These are phyloP conservation scores for Eremothecium cymbalariae DNA, from an alignment of 1,139 yeast genomes.

Conservation along the genomic window DNA sequence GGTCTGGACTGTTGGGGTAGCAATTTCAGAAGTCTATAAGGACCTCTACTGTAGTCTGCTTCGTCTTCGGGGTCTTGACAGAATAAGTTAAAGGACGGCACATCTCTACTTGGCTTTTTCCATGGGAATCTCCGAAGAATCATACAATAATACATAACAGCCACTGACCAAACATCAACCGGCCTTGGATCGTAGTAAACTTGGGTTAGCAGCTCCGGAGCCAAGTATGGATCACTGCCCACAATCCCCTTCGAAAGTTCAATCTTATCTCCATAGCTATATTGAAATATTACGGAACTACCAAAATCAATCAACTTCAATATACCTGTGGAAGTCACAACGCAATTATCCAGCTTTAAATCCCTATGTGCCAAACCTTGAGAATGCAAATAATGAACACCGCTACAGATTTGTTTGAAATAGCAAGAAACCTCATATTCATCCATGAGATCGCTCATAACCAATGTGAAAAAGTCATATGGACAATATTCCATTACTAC, in stretches of 20 bases:
- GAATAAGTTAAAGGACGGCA: conserved; percentile 43
- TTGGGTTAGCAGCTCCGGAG: conserved; percentile 58
- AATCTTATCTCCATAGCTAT: conserved; percentile 32
- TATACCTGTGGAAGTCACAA: conserved; percentile 52
- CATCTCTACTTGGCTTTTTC: conserved; percentile 55
- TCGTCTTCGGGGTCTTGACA: conserved; percentile 33
- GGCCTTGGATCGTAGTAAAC: conserved; percentile 57
- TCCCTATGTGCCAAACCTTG: conserved; percentile 73
- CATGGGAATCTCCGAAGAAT: conserved; percentile 65
- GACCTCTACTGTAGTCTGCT: conserved; percentile 40
- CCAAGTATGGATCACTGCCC: conserved; percentile 74
- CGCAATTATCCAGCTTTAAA: conserved; percentile 70
- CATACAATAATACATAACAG: conserved; percentile 72
- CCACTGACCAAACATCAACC: conserved; percentile 73
- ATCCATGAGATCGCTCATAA: conserved; percentile 62
- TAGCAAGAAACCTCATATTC: conserved; percentile 56
- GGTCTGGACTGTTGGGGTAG: conserved; percentile 75
- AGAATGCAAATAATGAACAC: conserved; percentile 53
- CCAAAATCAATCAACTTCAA: conserved; percentile 72
- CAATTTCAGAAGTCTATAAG: conserved; percentile 72
- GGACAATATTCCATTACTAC: conserved; percentile 73
- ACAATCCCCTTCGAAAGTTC: conserved; percentile 58
- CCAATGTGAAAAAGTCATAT: conserved; percentile 66
- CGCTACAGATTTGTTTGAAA: conserved; percentile 56
- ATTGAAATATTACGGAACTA: conserved; percentile 58